Evolutionary conservation across 2,329 filamentous ascomycete genomes (phyloP), one percentile per base, ranked within the genome.

Genomic region (Didymellaceae sp.): DNA sequence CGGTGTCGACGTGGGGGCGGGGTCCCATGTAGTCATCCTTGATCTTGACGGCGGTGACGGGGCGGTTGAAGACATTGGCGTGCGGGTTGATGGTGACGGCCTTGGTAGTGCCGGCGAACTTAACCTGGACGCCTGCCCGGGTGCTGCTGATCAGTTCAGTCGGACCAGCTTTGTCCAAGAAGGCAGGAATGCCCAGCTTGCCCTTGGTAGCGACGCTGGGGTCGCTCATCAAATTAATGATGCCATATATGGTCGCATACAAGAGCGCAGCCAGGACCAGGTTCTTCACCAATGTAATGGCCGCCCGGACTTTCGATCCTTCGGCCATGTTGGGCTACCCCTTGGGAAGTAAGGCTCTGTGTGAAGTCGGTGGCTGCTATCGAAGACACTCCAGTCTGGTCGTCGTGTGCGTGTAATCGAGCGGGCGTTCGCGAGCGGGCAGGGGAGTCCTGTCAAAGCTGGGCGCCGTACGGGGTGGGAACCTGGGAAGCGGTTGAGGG

Each of bases 51-150:
- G 79, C 74, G 54, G 76, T 80, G 51, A 77, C 71, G 7, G 80
- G 80, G 37, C 80, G 72, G 58, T 82, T 80, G 67, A 80, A 81
- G 68, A 80, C 79, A 68, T 82, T 81, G 55, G 77, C 79, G 63
- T 80, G 70, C 9, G 76, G 74, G 54, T 80, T 80, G 63, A 80
- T 79, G 45, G 76, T 78, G 54, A 77, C 68, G 20, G 70, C 68
- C 57, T 71, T 73, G 54, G 70, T 58, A 52, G 74, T 67, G 51
- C 74, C 71, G 31, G 73, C 66, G 51, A 77, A 71, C 62, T 77
- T 76, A 67, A 77, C 68, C 52, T 74, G 67, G 46, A 75, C 62
- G 39, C 74, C 71, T 5, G 69, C 56, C 59, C 72, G 73, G 24
- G 72, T 75, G 17, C 72, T 71, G 61, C 74, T 72, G 58, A 75